A percentile compares a stretch with the other conserved stretches of the same genome.
phyloP scores from a whole-genome alignment of 2,329 filamentous ascomycete species.

The Tricladium varicosporioides region DNA sequence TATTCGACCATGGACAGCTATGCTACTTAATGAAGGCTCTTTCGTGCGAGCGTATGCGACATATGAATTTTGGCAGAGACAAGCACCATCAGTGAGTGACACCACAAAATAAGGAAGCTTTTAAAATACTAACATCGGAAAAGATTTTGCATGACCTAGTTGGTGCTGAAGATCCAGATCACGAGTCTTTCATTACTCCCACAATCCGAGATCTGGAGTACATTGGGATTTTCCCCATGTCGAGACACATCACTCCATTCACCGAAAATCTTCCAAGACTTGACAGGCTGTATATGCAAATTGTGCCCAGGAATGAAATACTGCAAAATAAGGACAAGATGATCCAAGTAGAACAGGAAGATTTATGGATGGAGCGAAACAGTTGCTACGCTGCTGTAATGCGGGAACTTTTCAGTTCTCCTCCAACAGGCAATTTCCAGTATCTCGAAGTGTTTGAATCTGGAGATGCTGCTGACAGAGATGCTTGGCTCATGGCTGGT shows the following conservation, averaged over 20 bases:
- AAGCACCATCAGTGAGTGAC: slow-evolving; percentile 39
- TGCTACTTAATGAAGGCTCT: slow-evolving; percentile 73
- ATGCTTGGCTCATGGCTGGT: slow-evolving; percentile 45
- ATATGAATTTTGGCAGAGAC: slow-evolving; percentile 68
- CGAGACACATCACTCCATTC: slow-evolving; percentile 55
- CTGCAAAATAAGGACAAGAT: slow-evolving; percentile 34
- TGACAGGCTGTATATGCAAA: slow-evolving; percentile 52
- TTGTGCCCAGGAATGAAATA: slow-evolving; percentile 40
- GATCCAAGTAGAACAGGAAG: slow-evolving; percentile 28
- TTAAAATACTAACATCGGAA: slow-evolving; percentile 28
- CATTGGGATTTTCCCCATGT: slow-evolving; percentile 65
- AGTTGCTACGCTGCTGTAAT: slow-evolving; percentile 30
- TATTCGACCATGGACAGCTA: slow-evolving; percentile 54
- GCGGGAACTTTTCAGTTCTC: slow-evolving; percentile 29
- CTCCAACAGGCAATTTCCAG: slow-evolving; percentile 39
- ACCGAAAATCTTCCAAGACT: slow-evolving; percentile 49
- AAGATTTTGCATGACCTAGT: slow-evolving; percentile 56
- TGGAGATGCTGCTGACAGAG: slow-evolving; percentile 45
- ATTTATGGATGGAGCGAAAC: slow-evolving; percentile 33
- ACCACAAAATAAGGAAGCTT: neutral
- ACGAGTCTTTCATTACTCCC: slow-evolving; percentile 38
- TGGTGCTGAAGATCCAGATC: slow-evolving; percentile 39
- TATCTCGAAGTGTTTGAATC: slow-evolving; percentile 48
- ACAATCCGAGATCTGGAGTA: slow-evolving; percentile 54
- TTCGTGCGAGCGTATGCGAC: slow-evolving; percentile 63